Conservation (phyloP, 768 basidiomycete species). For the Leucosporidium creatinivorum region DNA sequence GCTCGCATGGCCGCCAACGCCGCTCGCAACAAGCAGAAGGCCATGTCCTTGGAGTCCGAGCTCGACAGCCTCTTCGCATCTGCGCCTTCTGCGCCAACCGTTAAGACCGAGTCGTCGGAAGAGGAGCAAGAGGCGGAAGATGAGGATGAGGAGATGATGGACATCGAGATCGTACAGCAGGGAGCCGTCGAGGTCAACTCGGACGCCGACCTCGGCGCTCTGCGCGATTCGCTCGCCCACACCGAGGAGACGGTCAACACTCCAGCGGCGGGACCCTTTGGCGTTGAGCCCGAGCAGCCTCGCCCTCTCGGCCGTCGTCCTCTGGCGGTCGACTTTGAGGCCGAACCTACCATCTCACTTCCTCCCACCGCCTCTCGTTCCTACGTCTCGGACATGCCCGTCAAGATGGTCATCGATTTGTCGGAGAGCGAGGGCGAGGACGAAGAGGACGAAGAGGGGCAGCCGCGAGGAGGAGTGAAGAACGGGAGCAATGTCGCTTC, state of each 20-base stretch:
- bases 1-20: constrained; percentile 17
- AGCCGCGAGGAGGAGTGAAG: too few species aligned
- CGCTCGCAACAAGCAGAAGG: constrained; percentile 15
- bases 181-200: too few species aligned
- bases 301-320: not conserved
- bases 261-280: not conserved
- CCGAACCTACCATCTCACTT: not conserved
- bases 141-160: not conserved
- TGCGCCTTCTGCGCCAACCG: not conserved
- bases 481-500: too few species aligned
- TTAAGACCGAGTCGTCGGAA: not conserved
- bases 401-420: not conserved
- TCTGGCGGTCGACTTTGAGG: not conserved
- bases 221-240: not conserved
- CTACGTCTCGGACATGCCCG: not conserved
- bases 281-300: not conserved
- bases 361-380: not conserved
- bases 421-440: not conserved
- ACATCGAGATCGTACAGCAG: too few species aligned
- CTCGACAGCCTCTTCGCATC: constrained; percentile 18
- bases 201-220: not conserved
- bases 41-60: constrained; percentile 17
- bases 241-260: not conserved
- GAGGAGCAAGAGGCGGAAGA: not conserved
- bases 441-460: not conserved